Evolutionary conservation across 257 asterid species (phyloP), one percentile per base, ranked within the genome.

Genomic region (Lycium ferocissimum): DNA sequence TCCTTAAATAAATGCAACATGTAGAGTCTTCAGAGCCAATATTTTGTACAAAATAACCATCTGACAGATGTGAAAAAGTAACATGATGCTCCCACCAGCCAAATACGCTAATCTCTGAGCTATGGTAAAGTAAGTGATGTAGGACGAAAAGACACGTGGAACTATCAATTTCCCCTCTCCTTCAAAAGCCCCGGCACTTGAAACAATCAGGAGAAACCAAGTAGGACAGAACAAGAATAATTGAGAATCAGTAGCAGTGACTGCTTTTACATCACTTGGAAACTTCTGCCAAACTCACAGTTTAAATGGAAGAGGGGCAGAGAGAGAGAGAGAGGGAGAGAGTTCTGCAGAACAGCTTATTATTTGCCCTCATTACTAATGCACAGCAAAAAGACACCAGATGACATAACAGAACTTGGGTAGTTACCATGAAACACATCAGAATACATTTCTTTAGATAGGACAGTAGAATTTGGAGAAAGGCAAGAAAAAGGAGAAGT

Each of bases 231-330:
- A n/a, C 2, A 75, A 3, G 43, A 75, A 75, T 47, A 20, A 75
- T 75, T 20, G 20, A 75, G 61, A 26, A 75, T 75, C 81, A 75
- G 61, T 22, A 43, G 81, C 43, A 20, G 81, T 22, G 40, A 20
- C 18, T 11, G 13, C 20, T 75, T 75, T 49, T 11, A 75, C 62
- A 20, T 75, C 81, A 75, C 81, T 75, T 75, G 40, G 80, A 47
- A 47, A 73, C 80, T 47, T 73, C 59, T n/a, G 40, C 18, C 80
- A 73, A 73, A 47, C 59, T 73, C 11, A n/a, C 59, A 73, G 80
- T n/a, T 73, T 6, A 2, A 73, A 73, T 20, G 59, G 59, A 22
- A 73, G 59, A 73, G 12, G 11, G 26, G 26, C 7, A 15, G 76
- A 47, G 12, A 20, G 11, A 66, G 47, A 18, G 15, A 62, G 38